phyloP scores from a whole-genome alignment of 805 yeast species.

The Maudiozyma barnettii region DNA sequence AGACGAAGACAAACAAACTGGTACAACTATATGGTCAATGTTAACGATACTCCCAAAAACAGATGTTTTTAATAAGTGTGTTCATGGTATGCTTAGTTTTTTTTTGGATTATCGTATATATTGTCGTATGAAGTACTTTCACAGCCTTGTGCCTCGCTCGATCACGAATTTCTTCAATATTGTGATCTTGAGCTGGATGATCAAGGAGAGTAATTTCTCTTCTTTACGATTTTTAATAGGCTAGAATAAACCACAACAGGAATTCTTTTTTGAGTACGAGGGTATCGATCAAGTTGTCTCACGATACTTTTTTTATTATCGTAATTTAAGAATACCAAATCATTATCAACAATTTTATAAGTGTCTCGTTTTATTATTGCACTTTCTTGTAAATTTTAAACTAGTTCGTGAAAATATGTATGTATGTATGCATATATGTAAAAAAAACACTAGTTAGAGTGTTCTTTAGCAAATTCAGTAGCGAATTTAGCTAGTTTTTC shows the following conservation, averaged over 20 bases:
- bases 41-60: too few relatives aligned
- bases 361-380: too few relatives aligned
- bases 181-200: slow-evolving; percentile 57
- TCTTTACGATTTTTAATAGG: slow-evolving; percentile 32
- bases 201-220: background rate
- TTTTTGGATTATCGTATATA: background rate
- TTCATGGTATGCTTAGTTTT: too few relatives aligned
- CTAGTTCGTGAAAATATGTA: too few relatives aligned
- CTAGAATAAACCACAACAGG: slow-evolving; percentile 31
- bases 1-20: too few relatives aligned
- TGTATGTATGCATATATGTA: too few relatives aligned
- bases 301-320: slow-evolving; percentile 13
- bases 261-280: slow-evolving; percentile 52
- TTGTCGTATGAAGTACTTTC: background rate
- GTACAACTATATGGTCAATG: too few relatives aligned
- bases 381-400: too few relatives aligned
- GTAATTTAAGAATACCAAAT: slow-evolving; percentile 25
- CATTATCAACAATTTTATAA: background rate
- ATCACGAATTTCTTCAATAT: slow-evolving; percentile 23
- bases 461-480: slow-evolving; percentile 45
- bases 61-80: too few relatives aligned
- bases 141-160: slow-evolving; percentile 62
- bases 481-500: slow-evolving; percentile 48
- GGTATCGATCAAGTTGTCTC: slow-evolving; percentile 21
- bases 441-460: slow-evolving; percentile 10